Evolutionary conservation across 169 alveolate species (phyloP), one percentile per base, ranked within the genome.

Genomic region (Plasmodium blacklocki): DNA sequence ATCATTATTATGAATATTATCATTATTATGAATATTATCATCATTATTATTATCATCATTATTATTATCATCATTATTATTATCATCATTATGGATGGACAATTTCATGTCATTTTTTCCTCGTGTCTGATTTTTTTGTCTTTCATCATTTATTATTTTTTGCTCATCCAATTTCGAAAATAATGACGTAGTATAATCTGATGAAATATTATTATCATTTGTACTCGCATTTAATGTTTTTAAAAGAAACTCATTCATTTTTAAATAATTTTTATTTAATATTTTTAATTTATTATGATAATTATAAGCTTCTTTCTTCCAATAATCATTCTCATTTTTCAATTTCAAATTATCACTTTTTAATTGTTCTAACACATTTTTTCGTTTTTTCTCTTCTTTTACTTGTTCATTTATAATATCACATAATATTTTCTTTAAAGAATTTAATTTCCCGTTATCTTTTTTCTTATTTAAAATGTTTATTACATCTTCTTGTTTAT

Each of bases 261-360:
- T 64, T 49, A 39, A 29, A 47, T 78, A 78, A 15, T 78, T 78
- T 58, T 45, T 78, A 78, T 78, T 54, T 50, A 78, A 43, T 21
- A 66, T 14, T 56, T 50, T 78, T 52, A 63, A 19, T 59, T 78
- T 78, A 15, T 63, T 64, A 26, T 78, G 78, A 58, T 78, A 78
- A 59, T 78, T 50, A 21, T 78, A 50, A 9, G 89, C 60, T 45
- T 78, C 78, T 21, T 43, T 78, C 60, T 78, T 78, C 89, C 89
- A 78, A 43, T 39, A 66, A 19, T 26, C 62, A 23, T 76, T 64
- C 43, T 78, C 89, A 14, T 64, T 78, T 32, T 56, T 47, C 45
- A 78, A 18, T 39, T 49, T 78, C n/a, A 14, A 29, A 21, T 49
- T 19, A 66, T 63, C 49, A 47, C 15, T 64, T 43, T 50, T 67